Base-by-base conservation (phyloP, 768 basidiomycete species). In the Boletus reticulatus region DNA sequence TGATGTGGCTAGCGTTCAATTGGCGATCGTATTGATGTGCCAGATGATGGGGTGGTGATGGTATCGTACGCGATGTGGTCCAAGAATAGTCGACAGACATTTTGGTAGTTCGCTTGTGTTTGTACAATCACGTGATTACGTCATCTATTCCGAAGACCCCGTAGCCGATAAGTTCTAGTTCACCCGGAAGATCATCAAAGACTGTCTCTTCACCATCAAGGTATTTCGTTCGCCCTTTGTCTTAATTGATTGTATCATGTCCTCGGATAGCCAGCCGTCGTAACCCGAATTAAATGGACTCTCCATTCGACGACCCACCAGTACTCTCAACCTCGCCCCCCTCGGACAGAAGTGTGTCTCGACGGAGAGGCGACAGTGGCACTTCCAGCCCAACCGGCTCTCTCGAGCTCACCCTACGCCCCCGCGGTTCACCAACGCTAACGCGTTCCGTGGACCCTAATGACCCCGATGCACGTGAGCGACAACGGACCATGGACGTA, bases 401-500 rank as follows among this genome's bases (percentile, higher is more conserved):
- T 50, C 72, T 74, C 56, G 78, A 83, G 42, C 59, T 66, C 24
- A 67, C 69, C 39, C 57, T 73, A 6, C 78, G 75, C 2, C 68
- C 79, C 46, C 79, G 85, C 22, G 78, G 77, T 53, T 88, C 88
- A 1, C 88, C 89, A 1, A 83, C 83, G 4, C 71, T 88, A 16
- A 67, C 73, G 1, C 81, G 87, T 42, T 79, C 87, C 10, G 80
- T 81, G 57, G 85, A 90, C 67, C 81, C 79, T 11, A 79, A 85
- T 75, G 87, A 91, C 66, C 84, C 88, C 0, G 83, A 89, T 50
- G 84, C 83, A 19, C 78, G 86, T 52, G 94, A 97, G 70, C 84
- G 94, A 19, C 94, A 98, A 76, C 82, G 89, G 36, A 85, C 92
- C 7, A 91, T 97, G 87, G 95, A 98, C 64, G 91, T 91, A 1